These are phyloP conservation scores for Porphyrellus cyaneotinctus DNA, from an alignment of 768 basidiomycete genomes.

Conservation along the genomic window DNA sequence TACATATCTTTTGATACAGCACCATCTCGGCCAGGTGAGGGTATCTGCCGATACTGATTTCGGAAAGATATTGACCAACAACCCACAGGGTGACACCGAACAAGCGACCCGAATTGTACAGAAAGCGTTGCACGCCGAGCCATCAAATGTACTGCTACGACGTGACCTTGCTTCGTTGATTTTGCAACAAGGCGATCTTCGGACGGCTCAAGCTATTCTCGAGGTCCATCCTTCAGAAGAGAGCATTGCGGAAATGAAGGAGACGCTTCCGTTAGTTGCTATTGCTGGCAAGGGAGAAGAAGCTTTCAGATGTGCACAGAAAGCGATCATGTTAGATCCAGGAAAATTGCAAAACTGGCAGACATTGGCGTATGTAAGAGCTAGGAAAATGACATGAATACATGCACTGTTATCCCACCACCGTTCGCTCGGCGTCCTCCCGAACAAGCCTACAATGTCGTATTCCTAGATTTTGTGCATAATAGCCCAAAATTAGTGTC, in stretches of 20 bases:
- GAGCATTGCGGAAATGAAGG: conserved; percentile 35
- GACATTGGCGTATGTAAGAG: conserved; percentile 53
- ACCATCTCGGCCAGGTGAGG: conserved; percentile 71
- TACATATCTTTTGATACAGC: conserved; percentile 65
- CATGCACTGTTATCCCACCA: neutral
- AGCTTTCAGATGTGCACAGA: conserved; percentile 49
- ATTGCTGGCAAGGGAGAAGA: conserved; percentile 37
- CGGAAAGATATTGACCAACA: neutral
- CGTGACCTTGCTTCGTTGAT: conserved; percentile 53
- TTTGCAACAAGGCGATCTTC: conserved; percentile 43
- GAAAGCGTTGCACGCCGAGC: conserved; percentile 53
- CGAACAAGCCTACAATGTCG: too few species aligned
- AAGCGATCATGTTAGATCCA: conserved; percentile 53
- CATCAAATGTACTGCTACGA: conserved; percentile 45
- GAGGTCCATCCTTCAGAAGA: conserved; percentile 28
- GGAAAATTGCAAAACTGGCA: conserved; percentile 53
- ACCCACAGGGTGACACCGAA: conserved; percentile 41
- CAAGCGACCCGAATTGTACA: conserved; percentile 54
- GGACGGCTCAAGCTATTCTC: conserved; percentile 47
- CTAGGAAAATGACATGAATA: conserved; percentile 24
- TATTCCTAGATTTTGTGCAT: neutral
- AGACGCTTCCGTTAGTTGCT: conserved; percentile 48
- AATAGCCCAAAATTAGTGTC: neutral
- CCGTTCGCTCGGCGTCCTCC: neutral
- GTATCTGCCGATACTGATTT: neutral